A percentile compares a stretch with the other conserved stretches of the same genome.
phyloP scores from a whole-genome alignment of 352 stramenopile species.

The Plasmopara halstedii region DNA sequence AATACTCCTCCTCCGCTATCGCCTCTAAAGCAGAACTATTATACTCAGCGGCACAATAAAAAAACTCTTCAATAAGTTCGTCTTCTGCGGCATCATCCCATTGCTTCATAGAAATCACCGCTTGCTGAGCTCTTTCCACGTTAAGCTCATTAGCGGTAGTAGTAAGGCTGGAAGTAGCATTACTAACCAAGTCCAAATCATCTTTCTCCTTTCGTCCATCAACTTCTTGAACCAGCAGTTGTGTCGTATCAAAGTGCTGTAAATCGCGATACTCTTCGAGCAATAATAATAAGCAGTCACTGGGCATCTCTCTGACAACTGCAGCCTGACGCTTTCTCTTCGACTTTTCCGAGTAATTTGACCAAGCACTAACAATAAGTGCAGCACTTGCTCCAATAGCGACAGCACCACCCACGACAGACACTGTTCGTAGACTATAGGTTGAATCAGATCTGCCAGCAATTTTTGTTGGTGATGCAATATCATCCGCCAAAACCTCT shows the following conservation, averaged over 20 bases:
- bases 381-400: constrained; percentile 71
- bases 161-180: constrained; percentile 3
- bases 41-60: constrained; percentile 58
- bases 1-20: constrained; percentile 80
- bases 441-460: constrained; percentile 11
- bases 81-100: constrained; percentile 35
- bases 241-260: constrained; percentile 18
- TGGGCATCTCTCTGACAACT: constrained; percentile 65
- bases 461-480: constrained; percentile 29
- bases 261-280: constrained; percentile 53
- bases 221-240: constrained; percentile 25
- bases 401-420: constrained; percentile 66
- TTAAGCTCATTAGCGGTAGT: constrained; percentile 7
- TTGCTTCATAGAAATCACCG: constrained; percentile 26
- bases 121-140: constrained; percentile 17
- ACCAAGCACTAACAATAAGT: constrained; percentile 74
- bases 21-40: constrained; percentile 48
- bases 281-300: constrained; percentile 57
- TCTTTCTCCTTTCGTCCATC: constrained; percentile 24
- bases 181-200: constrained; percentile 7
- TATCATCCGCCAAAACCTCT: constrained; percentile 53
- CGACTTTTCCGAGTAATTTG: constrained; percentile 65
- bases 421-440: constrained; percentile 44
- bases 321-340: constrained; percentile 58
- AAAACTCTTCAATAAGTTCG: constrained; percentile 76